Base-by-base conservation (phyloP, 306 rosid species). In the Alnus rubra region DNA sequence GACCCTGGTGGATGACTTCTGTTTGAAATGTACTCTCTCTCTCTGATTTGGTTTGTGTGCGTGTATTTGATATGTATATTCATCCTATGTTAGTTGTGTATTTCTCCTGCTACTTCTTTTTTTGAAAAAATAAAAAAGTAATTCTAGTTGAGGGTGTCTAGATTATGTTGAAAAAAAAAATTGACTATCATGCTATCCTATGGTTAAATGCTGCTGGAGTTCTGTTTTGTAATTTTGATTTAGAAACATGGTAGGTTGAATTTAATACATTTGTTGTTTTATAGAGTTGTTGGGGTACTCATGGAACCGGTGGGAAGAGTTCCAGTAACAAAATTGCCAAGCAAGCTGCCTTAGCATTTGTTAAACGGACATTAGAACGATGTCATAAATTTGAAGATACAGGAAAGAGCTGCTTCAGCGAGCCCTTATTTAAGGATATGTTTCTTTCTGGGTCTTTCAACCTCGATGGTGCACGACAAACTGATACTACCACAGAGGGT, bases 401-500 rank as follows among this genome's bases (percentile, higher is more conserved):
- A 33, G 97, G 98, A 74, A 91, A 86, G 87, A 96, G 98, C 90
- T 90, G 97, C 90, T 96, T 96, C 87, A 85, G 86, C 4, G 98
- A 89, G 70, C 89, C 96, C 54, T 74, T 82, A 78, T 93, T 86
- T 82, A 89, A 77, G 89, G 97, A 89, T 81, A 88, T 80, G 80
- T 88, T 88, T 84, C 76, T 84, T 80, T 76, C 97, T 83, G 85
- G 88, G 73, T 64, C 81, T 77, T 84, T 91, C 80, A 86, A 85
- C 76, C 69, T 83, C 68, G 87, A 86, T 78, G 74, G 79, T 69
- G 83, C 49, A 23, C 87, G 79, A 74, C 90, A 76, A 82, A 69
- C 85, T 60, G 91, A 86, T 81, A 54, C 80, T 48, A 75, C 86
- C 72, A 70, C 76, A 75, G 96, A 92, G 55, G 90, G 96, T 78